Conservation (phyloP, 1,139 yeast genomes). For the Candida freyschussii region DNA sequence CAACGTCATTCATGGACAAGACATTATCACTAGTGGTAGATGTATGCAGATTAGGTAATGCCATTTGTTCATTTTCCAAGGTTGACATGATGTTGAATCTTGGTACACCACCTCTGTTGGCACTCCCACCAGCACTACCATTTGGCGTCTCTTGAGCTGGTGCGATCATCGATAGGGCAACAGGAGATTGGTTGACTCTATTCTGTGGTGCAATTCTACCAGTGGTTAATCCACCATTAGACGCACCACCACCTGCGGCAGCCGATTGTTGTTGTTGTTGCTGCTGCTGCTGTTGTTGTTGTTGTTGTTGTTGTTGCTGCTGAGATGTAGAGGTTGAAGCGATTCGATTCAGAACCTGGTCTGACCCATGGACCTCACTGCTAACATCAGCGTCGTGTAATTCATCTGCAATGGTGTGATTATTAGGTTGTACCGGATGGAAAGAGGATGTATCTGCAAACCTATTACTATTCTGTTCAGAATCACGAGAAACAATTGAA, state of each 20-base stretch:
- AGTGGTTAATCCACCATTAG: slow-evolving; percentile 1
- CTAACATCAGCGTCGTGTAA: too few species aligned
- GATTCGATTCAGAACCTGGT: background rate
- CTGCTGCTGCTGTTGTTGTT: slow-evolving; percentile 12
- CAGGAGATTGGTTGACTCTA: slow-evolving; percentile 14
- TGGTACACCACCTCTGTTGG: too few species aligned
- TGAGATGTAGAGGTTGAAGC: slow-evolving; percentile 14
- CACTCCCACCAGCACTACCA: too few species aligned
- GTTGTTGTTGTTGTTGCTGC: slow-evolving; percentile 7
- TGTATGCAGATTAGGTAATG: slow-evolving; percentile 6
- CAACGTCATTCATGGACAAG: slow-evolving; percentile 8
- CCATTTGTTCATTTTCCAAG: slow-evolving; percentile 11
- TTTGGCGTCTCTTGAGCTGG: slow-evolving; percentile 1
- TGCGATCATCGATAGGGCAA: slow-evolving; percentile 9
- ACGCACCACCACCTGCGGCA: slow-evolving; percentile 7
- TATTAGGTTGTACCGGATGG: too few species aligned
- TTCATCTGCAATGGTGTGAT: too few species aligned
- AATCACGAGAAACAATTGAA: slow-evolving; percentile 11
- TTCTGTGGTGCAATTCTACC: slow-evolving; percentile 12
- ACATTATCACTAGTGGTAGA: slow-evolving; percentile 5
- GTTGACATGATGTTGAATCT: slow-evolving; percentile 11
- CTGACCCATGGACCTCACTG: background rate
- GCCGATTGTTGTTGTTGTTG: slow-evolving; percentile 19
- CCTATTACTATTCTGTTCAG: too few species aligned
- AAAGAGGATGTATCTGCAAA: too few species aligned